Base-by-base conservation (phyloP, 768 basidiomycete genomes). In the Coprinopsis sp. region DNA sequence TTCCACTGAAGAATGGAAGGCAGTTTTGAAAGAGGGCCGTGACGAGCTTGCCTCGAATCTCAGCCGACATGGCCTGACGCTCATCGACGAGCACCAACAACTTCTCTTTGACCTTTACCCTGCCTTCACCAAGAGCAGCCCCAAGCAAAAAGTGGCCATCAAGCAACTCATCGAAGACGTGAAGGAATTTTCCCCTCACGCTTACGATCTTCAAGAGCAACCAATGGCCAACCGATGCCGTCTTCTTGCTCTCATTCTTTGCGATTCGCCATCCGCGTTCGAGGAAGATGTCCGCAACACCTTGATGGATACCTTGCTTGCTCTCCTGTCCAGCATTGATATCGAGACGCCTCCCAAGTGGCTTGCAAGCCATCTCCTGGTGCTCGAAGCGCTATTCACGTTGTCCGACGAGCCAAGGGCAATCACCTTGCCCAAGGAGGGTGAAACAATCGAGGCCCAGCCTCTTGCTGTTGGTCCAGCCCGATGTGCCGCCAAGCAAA, bases 81-180 rank as follows among this genome's bases (percentile, higher is more conserved):
- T 99, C 24, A 82, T 95, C 37, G 93, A 96, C 58, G 82, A 88
- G 52, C 86, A 93, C 57, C 81, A 87, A 3, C 83, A 86, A 6
- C 77, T 98, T 45, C 81, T 96, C 33, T 96, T 94, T 59, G 92
- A 96, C 59, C 76, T 96, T 29, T 82, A 87, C 53, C 76, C 76
- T 21, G 87, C 89, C 18, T 93, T 96, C 63, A 76, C 87, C 47
- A 82, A 83, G 22, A 69, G 78, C 10, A 70, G 70, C 44, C 76
- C 72, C 33, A 76, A 83, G 55, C 81, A 84, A 51, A 71, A 76
- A 21, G 69, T 82, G 52, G 84, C 86, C 6, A 73, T 94, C 39
- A 75, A 76, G 33, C 74, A 80, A 46, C 75, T 97, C 44, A 71
- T 93, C 49, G 84, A 87, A 27, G 87, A 91, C 58, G 77, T 95